Evolutionary conservation across 1,284 basidiomycete genomes (phyloP), one percentile per base, ranked within the genome.

Genomic region (Peniophora sp.): DNA sequence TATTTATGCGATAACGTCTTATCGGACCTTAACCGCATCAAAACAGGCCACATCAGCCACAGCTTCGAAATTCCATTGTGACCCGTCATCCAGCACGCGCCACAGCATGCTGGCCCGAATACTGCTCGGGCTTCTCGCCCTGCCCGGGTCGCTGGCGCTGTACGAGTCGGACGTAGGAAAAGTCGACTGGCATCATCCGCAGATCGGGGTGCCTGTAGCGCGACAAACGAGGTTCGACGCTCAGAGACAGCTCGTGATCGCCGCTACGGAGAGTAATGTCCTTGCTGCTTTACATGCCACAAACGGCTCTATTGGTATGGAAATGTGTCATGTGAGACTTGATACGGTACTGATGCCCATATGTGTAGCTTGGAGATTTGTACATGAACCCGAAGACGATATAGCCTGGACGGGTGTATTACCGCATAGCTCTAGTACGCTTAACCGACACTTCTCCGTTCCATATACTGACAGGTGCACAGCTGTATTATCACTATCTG

Each of bases 181-280:
- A 32, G 77, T 92, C 35, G 92, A 95, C 71, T 95, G 92, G 92
- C 79, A 95, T 68, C 85, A 81, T 57, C 67, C 75, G 18, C 74
- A 87, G 24, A 69, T 92, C 51, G 92, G 92, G 20, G 72, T 85
- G 8, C 88, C 90, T 0, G n/a, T 81, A 88, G 57, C 78, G 78
- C 58, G 63, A 69, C 47, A 65, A 54, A 56, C 35, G 42, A 46
- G 45, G 60, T 56, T 49, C 57, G 68, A 53, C 67, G 57, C 35
- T 66, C 58, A 51, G 72, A 69, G 47, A 65, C 69, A 79, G 72
- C 55, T 87, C 32, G 63, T 93, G 24, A 63, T 95, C 47, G 76
- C 81, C 3, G 81, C 84, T 1, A 94, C 92, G 0, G 70, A 73
- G 43, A 85, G 76, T 59, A 94, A 93, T 67, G 82, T 92, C 0